Evolutionary conservation across 2,329 filamentous ascomycete genomes (phyloP).

Genomic region (Gyromitra esculenta): DNA sequence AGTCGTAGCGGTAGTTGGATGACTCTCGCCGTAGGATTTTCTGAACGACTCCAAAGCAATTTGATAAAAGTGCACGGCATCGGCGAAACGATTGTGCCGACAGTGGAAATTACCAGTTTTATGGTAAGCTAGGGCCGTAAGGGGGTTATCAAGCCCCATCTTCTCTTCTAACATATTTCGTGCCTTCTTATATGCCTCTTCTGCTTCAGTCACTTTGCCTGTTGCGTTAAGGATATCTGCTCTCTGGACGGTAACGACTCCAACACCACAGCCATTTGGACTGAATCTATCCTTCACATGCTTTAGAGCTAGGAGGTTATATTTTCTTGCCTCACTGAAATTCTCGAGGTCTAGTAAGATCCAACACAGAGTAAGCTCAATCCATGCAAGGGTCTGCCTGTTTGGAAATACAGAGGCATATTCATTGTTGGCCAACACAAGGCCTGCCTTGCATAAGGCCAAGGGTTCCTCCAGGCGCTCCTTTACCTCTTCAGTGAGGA

Average conservation of each 20-base stretch:
- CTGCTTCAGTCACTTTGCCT: background rate
- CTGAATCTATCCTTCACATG: constrained; percentile 12
- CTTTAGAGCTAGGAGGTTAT: background rate
- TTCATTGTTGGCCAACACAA: background rate
- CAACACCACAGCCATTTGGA: constrained; percentile 11
- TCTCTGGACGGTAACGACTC: constrained; percentile 3
- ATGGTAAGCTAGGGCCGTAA: background rate
- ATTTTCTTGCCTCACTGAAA: background rate
- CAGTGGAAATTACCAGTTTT: constrained; percentile 1
- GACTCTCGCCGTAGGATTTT: constrained; percentile 1
- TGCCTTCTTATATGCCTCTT: background rate
- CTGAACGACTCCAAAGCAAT: background rate
- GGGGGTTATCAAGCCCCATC: constrained; percentile 4
- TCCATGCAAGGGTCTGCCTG: constrained; percentile 15
- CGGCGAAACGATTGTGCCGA: background rate
- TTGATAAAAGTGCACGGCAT: background rate
- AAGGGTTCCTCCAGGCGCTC: background rate
- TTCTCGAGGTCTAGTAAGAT: constrained; percentile 1
- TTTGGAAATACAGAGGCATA: constrained; percentile 9
- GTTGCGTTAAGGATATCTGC: background rate
- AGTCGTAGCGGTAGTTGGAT: constrained; percentile 9
- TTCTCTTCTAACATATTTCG: background rate
- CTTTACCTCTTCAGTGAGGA: background rate
- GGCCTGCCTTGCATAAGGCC: background rate
- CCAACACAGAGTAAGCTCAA: constrained; percentile 17